Percentiles rank a stretch among this genome's conserved stretches.
Conservation (phyloP, 768 basidiomycete species). For the Russula sp. region DNA sequence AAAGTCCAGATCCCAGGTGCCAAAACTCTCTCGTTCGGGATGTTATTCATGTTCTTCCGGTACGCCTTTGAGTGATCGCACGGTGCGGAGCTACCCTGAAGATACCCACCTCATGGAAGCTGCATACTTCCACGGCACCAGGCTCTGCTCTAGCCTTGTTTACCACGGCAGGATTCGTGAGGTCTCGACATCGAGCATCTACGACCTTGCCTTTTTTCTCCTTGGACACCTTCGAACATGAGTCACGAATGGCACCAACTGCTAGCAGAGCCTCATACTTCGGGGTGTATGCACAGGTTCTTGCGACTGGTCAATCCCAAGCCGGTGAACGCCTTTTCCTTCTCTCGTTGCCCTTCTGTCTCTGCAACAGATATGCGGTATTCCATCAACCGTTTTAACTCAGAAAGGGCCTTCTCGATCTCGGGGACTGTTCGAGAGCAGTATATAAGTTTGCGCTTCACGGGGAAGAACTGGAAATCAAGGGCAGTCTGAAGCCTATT, state of each 20-base stretch:
- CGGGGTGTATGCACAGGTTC: constrained; percentile 93
- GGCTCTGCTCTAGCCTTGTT: constrained; percentile 83
- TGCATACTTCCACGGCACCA: constrained; percentile 85
- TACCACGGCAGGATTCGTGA: constrained; percentile 79
- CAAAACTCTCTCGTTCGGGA: constrained; percentile 76
- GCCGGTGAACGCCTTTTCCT: constrained; percentile 80
- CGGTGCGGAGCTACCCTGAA: constrained; percentile 9
- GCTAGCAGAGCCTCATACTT: constrained; percentile 44
- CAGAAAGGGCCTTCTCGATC: constrained; percentile 96
- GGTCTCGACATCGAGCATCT: constrained; percentile 92
- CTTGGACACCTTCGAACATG: constrained; percentile 65
- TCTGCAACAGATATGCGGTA: constrained; percentile 75
- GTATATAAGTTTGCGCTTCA: constrained; percentile 91
- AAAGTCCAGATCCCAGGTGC: constrained; percentile 90
- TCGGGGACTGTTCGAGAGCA: constrained; percentile 99
- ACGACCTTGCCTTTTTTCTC: constrained; percentile 99
- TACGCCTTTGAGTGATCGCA: background rate
- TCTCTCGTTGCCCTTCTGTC: constrained; percentile 64
- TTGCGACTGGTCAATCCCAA: constrained; percentile 92
- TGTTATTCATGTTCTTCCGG: constrained; percentile 69
- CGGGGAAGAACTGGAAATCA: constrained; percentile 72
- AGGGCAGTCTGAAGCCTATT: background rate
- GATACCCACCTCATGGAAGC: constrained; percentile 83
- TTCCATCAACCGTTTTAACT: constrained; percentile 88
- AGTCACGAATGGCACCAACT: background rate